Evolutionary conservation across 2,329 filamentous ascomycete species (phyloP), one percentile per base, ranked within the genome.

Genomic region (Aspergillus sp.): DNA sequence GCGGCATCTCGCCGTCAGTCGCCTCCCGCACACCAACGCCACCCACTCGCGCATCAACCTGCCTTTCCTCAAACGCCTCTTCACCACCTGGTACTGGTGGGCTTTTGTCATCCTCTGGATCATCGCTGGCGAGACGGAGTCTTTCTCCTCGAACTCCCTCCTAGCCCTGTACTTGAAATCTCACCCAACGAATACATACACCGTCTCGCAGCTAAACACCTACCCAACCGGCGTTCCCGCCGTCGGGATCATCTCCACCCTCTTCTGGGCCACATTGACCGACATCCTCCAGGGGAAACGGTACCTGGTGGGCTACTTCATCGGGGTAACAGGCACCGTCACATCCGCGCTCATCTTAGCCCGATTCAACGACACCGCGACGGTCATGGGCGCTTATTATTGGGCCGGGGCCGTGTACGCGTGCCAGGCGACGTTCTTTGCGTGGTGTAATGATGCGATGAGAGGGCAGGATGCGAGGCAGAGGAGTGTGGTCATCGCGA

Each of bases 401-500:
- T 88, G 85, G 84, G 86, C 87, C 0, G 89, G 89, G 0, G 78
- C 83, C 3, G 86, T 90, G 0, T 91, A 91, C 65, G 88, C 88
- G 0, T 89, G 88, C 67, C 88, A 91, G 72, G 87, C 89, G 0
- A 89, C 86, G 0, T 90, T 91, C 65, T 91, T 91, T 65, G 88
- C 89, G 0, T 91, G 88, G 88, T 88, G 87, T 22, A 91, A 91
- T 65, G 88, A 90, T 66, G 85, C 86, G 2, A 84, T 89, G 77
- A 81, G 86, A 7, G 82, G 84, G 57, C 84, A 90, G 65, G 84
- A 89, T 60, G 82, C 84, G 20, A 81, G 86, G 50, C 83, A 87
- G 64, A 80, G 89, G 4, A 85, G 83, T 2, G 82, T 91, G 1
- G 88, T 91, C 0, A 82, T 91, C 39, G 88, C 88, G 0, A 85